These are phyloP conservation scores for Quambalaria eucalypti DNA, from an alignment of 1,284 basidiomycete genomes.

Conservation along the genomic window DNA sequence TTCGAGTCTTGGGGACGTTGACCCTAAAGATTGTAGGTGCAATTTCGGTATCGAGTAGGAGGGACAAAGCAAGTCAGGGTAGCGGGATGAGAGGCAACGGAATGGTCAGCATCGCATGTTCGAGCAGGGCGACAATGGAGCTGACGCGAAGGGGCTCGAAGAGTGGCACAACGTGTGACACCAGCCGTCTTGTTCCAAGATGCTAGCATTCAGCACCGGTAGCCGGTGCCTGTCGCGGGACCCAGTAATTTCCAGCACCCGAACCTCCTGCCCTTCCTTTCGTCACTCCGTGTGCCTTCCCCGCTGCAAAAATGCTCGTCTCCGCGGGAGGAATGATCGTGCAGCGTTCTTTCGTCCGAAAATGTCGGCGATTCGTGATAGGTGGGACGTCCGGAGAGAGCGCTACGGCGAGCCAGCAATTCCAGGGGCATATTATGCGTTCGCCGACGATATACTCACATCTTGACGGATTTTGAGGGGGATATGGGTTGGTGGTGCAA, in stretches of 20 bases:
- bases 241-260: not conserved
- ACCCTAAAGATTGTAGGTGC: constrained; percentile 20
- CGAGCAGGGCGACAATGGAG: not conserved
- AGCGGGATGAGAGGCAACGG: not conserved
- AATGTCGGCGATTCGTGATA: no score
- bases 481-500: not conserved
- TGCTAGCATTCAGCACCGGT: not conserved
- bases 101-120: not conserved
- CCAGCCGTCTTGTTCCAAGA: not conserved
- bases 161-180: not conserved
- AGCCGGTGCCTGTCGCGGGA: not conserved
- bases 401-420: no score
- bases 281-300: no score
- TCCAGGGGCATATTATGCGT: no score
- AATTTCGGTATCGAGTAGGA: no score
- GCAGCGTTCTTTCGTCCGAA: no score
- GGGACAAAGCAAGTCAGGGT: no score
- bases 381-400: no score
- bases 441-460: no score
- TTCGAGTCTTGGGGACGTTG: constrained; percentile 50
- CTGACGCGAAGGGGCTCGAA: not conserved
- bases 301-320: no score
- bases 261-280: not conserved
- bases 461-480: not conserved
- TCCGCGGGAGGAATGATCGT: no score